Conservation (phyloP, 176 grass and related monocot species). For the Paspalum notatum region DNA sequence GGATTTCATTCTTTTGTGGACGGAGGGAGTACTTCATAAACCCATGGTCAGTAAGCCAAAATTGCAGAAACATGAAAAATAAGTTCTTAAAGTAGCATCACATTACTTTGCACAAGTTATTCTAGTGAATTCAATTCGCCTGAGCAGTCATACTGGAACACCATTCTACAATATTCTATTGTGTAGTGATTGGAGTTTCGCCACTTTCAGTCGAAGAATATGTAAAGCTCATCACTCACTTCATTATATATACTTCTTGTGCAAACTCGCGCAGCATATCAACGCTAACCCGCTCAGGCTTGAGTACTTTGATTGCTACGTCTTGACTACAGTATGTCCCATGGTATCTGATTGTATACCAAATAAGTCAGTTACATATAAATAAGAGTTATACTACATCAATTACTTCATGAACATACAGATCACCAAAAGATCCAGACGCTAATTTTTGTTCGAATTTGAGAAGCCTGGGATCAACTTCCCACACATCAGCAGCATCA, state of each 20-base stretch:
- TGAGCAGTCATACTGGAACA: constrained; percentile 21
- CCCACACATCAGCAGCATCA: constrained; percentile 87
- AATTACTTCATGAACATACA: constrained; percentile 59
- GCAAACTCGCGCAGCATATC: constrained; percentile 91
- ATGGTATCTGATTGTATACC: constrained; percentile 57
- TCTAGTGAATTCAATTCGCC: constrained; percentile 9
- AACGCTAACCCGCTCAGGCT: constrained; percentile 70
- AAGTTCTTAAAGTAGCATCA: background rate
- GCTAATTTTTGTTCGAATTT: constrained; percentile 83
- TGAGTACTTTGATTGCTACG: constrained; percentile 92
- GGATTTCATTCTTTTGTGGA: too few species aligned
- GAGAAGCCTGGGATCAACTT: constrained; percentile 74
- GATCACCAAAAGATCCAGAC: constrained; percentile 79
- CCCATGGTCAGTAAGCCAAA: constrained; percentile 9
- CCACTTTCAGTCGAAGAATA: constrained; percentile 19
- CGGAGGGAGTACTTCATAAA: background rate
- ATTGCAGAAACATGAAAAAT: constrained; percentile 1
- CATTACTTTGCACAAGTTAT: background rate
- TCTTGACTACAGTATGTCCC: constrained; percentile 92
- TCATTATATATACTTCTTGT: constrained; percentile 95
- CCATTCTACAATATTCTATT: background rate
- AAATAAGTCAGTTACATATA: constrained; percentile 47
- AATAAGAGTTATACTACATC: constrained; percentile 24
- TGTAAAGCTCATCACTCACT: constrained; percentile 54
- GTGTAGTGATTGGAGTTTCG: background rate